Evolutionary conservation across 139 green algal genomes (phyloP).

Genomic region (Picochlorum sp.): DNA sequence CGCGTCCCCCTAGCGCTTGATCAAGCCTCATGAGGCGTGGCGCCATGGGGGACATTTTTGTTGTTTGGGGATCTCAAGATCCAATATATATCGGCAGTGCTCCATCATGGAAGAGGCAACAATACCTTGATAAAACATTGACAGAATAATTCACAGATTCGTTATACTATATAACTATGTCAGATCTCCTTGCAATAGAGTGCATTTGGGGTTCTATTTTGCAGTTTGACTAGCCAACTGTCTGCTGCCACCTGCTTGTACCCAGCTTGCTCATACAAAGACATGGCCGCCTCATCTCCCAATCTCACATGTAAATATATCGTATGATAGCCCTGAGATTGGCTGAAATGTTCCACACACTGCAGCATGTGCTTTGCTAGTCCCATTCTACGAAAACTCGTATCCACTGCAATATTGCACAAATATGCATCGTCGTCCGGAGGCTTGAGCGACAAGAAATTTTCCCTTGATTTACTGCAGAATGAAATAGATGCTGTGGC

Average conservation of each 20-base stretch:
- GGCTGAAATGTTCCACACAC: not conserved
- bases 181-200: constrained; percentile 2
- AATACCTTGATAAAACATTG: no score
- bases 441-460: constrained; percentile 4
- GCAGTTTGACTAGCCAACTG: constrained; percentile 5
- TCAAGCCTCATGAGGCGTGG: no score
- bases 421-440: constrained; percentile 15
- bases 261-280: constrained; percentile 7
- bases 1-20: no score
- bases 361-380: constrained; percentile 9
- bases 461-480: constrained; percentile 5
- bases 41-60: no score
- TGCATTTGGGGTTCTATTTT: not conserved
- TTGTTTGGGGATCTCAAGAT: no score
- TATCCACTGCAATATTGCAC: constrained; percentile 16
- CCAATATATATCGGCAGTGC: no score
- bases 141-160: no score
- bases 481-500: constrained; percentile 8
- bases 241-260: constrained; percentile 5
- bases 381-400: constrained; percentile 7
- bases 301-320: constrained; percentile 12
- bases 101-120: no score
- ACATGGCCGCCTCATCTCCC: not conserved
- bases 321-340: not conserved
- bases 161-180: no score